phyloP scores from a whole-genome alignment of 768 basidiomycete genomes.

The Hirschioporus abietinus region DNA sequence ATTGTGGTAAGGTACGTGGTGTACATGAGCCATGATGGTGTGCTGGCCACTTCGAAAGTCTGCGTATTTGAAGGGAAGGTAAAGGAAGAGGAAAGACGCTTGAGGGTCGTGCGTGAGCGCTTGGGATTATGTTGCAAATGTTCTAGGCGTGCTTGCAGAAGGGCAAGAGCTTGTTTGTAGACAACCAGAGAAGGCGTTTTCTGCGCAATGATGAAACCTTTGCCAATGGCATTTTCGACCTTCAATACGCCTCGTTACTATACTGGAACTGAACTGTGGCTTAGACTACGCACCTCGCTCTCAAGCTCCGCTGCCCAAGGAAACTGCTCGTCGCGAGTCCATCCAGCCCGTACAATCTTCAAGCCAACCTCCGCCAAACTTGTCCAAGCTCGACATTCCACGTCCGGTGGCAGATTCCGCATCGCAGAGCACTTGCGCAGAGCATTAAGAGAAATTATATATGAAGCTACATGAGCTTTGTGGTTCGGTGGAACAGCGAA shows the following conservation, averaged over 20 bases:
- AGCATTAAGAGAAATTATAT: slow-evolving; percentile 51
- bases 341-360: slow-evolving; percentile 43
- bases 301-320: slow-evolving; percentile 47
- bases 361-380: slow-evolving; percentile 66
- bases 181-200: slow-evolving; percentile 63
- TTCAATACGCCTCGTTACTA: slow-evolving; percentile 14
- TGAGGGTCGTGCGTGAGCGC: slow-evolving; percentile 54
- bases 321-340: slow-evolving; percentile 30
- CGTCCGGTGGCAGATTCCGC: slow-evolving; percentile 43
- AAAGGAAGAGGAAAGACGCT: slow-evolving; percentile 42
- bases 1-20: slow-evolving; percentile 10
- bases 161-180: slow-evolving; percentile 53
- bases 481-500: slow-evolving; percentile 64
- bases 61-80: slow-evolving; percentile 28
- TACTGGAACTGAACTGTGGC: neutral
- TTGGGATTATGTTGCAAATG: slow-evolving; percentile 48
- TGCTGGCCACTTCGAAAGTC: slow-evolving; percentile 9
- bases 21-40: slow-evolving; percentile 13
- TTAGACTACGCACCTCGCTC: slow-evolving; percentile 39
- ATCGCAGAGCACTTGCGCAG: slow-evolving; percentile 50
- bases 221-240: slow-evolving; percentile 61
- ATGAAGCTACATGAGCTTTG: slow-evolving; percentile 44
- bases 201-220: slow-evolving; percentile 55
- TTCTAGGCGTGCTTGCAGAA: slow-evolving; percentile 58
- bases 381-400: slow-evolving; percentile 71